A percentile compares a stretch with the other conserved stretches of the same genome.
These are phyloP conservation scores for Piloderma croceum DNA, from an alignment of 768 basidiomycete species.

Conservation along the genomic window DNA sequence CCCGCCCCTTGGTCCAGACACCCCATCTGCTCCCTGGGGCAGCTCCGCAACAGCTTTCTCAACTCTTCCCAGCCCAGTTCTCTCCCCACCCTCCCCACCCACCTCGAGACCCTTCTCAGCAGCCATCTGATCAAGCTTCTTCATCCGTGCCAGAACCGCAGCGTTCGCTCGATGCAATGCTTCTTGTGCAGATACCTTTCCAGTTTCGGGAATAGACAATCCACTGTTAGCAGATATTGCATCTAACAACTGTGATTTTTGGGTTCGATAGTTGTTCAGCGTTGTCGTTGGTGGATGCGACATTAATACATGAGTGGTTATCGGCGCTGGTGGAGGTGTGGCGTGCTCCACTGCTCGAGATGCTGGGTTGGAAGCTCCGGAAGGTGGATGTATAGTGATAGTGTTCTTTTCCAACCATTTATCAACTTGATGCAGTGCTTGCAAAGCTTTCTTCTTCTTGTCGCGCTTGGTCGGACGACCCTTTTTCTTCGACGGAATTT, in stretches of 20 bases:
- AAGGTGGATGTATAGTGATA: constrained; percentile 13
- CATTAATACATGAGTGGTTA: constrained; percentile 29
- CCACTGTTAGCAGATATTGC: constrained; percentile 31
- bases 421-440: constrained; percentile 43
- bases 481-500: constrained; percentile 40
- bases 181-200: constrained; percentile 14
- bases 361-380: constrained; percentile 7
- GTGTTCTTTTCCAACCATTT: constrained; percentile 41
- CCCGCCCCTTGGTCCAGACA: constrained; percentile 31
- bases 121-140: constrained; percentile 44
- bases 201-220: constrained; percentile 12
- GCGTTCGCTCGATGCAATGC: constrained; percentile 43
- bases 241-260: constrained; percentile 38
- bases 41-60: constrained; percentile 40
- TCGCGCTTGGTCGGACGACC: constrained; percentile 63
- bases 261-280: constrained; percentile 35
- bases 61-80: constrained; percentile 41
- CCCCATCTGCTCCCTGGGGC: constrained; percentile 10
- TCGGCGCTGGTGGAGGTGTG: constrained; percentile 1
- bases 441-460: constrained; percentile 47
- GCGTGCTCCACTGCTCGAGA: constrained; percentile 3
- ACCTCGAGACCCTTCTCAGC: constrained; percentile 36
- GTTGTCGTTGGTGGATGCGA: constrained; percentile 28
- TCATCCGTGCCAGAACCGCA: constrained; percentile 47
- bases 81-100: constrained; percentile 36